phyloP scores from a whole-genome alignment of 2,329 filamentous ascomycete genomes.

The Didymella keratinophila region DNA sequence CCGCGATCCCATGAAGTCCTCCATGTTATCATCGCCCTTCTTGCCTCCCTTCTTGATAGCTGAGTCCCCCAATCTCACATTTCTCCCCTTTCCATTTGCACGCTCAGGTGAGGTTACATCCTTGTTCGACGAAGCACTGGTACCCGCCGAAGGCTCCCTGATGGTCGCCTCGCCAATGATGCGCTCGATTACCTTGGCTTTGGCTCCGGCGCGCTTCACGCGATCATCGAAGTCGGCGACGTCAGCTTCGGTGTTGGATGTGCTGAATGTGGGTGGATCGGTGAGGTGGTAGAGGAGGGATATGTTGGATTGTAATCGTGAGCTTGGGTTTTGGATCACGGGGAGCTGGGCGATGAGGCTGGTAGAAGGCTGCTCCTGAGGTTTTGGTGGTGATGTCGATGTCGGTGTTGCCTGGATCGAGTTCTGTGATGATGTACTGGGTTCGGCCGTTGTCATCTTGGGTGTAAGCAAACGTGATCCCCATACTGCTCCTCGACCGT shows the following conservation, averaged over 20 bases:
- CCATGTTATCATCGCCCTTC: slow-evolving; percentile 43
- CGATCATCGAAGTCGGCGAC: slow-evolving; percentile 93
- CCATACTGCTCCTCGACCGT: slow-evolving; percentile 85
- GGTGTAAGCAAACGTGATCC: slow-evolving; percentile 67
- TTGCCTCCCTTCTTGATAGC: slow-evolving; percentile 15
- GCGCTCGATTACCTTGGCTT: slow-evolving; percentile 84
- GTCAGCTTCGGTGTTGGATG: slow-evolving; percentile 84
- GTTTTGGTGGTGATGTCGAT: not conserved
- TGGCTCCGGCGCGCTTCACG: slow-evolving; percentile 81
- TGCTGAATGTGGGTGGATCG: slow-evolving; percentile 78
- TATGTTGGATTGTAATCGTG: slow-evolving; percentile 79
- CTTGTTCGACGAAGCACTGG: not conserved
- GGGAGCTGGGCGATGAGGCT: not conserved
- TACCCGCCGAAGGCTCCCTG: too few relatives aligned
- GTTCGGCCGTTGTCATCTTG: not conserved
- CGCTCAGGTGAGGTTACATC: not conserved
- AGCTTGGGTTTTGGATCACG: slow-evolving; percentile 17
- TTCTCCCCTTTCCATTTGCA: slow-evolving; percentile 20
- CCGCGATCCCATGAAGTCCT: slow-evolving; percentile 45
- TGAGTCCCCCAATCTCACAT: slow-evolving; percentile 27
- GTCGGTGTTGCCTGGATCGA: not conserved
- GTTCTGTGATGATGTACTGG: not conserved
- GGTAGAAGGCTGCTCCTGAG: not conserved
- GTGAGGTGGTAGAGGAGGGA: slow-evolving; percentile 77
- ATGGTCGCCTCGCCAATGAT: slow-evolving; percentile 61